Conservation (phyloP, 1,284 basidiomycete genomes). For the Trametes versicolor region DNA sequence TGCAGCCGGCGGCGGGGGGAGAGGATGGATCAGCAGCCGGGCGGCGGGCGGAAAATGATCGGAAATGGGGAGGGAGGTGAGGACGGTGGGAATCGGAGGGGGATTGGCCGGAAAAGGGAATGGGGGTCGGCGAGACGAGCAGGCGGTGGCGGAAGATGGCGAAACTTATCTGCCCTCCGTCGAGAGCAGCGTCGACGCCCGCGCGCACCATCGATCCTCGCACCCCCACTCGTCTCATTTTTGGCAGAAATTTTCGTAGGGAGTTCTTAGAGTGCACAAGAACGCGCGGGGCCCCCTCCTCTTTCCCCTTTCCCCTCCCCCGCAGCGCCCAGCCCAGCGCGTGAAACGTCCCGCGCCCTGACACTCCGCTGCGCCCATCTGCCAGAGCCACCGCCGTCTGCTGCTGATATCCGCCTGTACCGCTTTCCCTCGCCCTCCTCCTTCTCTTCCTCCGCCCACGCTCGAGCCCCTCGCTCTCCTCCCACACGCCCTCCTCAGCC, state of each 20-base stretch:
- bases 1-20: slow-evolving; percentile 4
- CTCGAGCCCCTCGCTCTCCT: slow-evolving; percentile 20
- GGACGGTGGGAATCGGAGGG: slow-evolving; percentile 29
- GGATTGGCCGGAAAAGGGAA: slow-evolving; percentile 19
- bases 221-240: slow-evolving; percentile 8
- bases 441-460: slow-evolving; percentile 20
- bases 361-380: slow-evolving; percentile 2
- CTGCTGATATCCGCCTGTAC: slow-evolving; percentile 9
- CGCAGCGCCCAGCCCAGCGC: slow-evolving; percentile 3
- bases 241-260: slow-evolving; percentile 15
- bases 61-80: slow-evolving; percentile 26
- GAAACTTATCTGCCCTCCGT: slow-evolving; percentile 32
- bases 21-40: slow-evolving; percentile 21
- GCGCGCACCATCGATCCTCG: slow-evolving; percentile 18
- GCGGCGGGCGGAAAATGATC: slow-evolving; percentile 31
- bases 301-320: slow-evolving; percentile 13
- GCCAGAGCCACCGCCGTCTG: slow-evolving; percentile 15
- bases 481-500: slow-evolving; percentile 16
- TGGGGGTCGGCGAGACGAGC: slow-evolving; percentile 5
- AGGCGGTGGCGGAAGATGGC: slow-evolving; percentile 30
- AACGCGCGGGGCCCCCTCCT: slow-evolving; percentile 4
- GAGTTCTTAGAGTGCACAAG: slow-evolving; percentile 1
- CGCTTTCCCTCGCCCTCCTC: slow-evolving; percentile 1
- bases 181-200: slow-evolving; percentile 10
- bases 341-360: slow-evolving; percentile 9